Conservation (phyloP, 192 early-diverging fungal genomes). For the Coemansia sp. region DNA sequence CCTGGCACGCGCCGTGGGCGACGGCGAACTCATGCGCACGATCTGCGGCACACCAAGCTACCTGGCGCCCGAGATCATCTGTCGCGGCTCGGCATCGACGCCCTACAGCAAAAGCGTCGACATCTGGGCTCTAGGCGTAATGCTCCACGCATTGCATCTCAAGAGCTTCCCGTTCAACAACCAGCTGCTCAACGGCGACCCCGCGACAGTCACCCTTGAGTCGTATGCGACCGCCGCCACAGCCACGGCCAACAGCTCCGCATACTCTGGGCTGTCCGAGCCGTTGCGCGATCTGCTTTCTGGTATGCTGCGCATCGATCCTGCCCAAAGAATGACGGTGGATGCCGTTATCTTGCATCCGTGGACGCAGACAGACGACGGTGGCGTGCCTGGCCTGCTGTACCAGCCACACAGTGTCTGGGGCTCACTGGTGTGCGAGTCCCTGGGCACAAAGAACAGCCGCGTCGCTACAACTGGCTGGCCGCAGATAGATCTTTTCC, state of each 20-base stretch:
- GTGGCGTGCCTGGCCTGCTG: conserved; percentile 29
- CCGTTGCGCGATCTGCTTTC: conserved; percentile 27
- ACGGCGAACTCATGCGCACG: conserved; percentile 53
- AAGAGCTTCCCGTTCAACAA: conserved; percentile 51
- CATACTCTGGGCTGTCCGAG: conserved; percentile 22
- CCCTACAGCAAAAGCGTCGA: conserved; percentile 51
- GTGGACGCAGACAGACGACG: conserved; percentile 41
- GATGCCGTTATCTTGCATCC: conserved; percentile 38
- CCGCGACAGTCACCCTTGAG: conserved; percentile 20
- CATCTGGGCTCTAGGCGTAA: conserved; percentile 56
- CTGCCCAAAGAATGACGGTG: conserved; percentile 21
- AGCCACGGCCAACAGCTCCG: conserved; percentile 20
- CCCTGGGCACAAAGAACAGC: not conserved
- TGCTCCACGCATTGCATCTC: conserved; percentile 45
- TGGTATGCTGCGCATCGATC: conserved; percentile 38
- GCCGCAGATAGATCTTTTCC: conserved; percentile 27
- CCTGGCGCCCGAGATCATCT: conserved; percentile 57
- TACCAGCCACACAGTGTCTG: conserved; percentile 32
- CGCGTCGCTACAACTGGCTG: not conserved
- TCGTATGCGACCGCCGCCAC: conserved; percentile 26
- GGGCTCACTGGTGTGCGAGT: conserved; percentile 20
- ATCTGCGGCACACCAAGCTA: conserved; percentile 63
- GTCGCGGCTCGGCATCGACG: conserved; percentile 34
- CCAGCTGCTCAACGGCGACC: conserved; percentile 17
- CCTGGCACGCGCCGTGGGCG: conserved; percentile 54